A percentile compares a stretch with the other conserved stretches of the same genome.
phyloP scores from a whole-genome alignment of 495 filamentous ascomycete genomes.

The Schizothecium vesticola region DNA sequence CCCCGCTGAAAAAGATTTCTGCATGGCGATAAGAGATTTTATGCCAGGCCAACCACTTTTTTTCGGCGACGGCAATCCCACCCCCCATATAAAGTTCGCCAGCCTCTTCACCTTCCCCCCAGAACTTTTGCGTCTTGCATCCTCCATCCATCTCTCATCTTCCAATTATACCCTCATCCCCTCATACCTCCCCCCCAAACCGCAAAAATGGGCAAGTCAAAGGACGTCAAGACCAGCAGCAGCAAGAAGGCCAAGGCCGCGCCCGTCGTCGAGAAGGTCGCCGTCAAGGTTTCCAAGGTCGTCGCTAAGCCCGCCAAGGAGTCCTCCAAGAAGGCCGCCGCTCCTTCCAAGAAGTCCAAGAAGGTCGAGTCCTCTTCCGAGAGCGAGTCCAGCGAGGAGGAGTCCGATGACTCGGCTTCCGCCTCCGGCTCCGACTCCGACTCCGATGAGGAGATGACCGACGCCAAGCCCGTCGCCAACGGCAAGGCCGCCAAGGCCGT shows the following conservation, averaged over 20 bases:
- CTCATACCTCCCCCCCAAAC: constrained; percentile 10
- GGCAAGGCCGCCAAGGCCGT: constrained; percentile 27
- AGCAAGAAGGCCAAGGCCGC: constrained; percentile 46
- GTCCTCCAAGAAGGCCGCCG: constrained; percentile 13
- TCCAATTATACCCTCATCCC: background rate
- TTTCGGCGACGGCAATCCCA: constrained; percentile 23
- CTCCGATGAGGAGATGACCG: constrained; percentile 46
- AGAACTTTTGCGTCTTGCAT: constrained; percentile 14
- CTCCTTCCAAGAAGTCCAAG: constrained; percentile 24
- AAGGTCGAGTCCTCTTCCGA: constrained; percentile 19
- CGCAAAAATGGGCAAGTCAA: constrained; percentile 51
- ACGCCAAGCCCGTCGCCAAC: constrained; percentile 38
- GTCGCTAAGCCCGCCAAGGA: constrained; percentile 41
- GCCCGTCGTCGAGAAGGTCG: constrained; percentile 43
- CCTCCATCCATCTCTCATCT: constrained; percentile 2
- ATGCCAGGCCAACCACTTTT: constrained; percentile 15
- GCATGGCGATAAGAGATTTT: constrained; percentile 17
- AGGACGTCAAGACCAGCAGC: constrained; percentile 45
- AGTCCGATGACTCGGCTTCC: constrained; percentile 35
- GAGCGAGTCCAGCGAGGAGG: constrained; percentile 10
- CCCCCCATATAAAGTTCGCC: constrained; percentile 7
- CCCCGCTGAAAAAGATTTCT: constrained; percentile 16
- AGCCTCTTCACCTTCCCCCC: constrained; percentile 2
- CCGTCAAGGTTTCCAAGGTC: constrained; percentile 39
- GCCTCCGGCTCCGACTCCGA: constrained; percentile 33